Evolutionary conservation across 768 basidiomycete species (phyloP).

Genomic region (Lactarius hengduanensis): DNA sequence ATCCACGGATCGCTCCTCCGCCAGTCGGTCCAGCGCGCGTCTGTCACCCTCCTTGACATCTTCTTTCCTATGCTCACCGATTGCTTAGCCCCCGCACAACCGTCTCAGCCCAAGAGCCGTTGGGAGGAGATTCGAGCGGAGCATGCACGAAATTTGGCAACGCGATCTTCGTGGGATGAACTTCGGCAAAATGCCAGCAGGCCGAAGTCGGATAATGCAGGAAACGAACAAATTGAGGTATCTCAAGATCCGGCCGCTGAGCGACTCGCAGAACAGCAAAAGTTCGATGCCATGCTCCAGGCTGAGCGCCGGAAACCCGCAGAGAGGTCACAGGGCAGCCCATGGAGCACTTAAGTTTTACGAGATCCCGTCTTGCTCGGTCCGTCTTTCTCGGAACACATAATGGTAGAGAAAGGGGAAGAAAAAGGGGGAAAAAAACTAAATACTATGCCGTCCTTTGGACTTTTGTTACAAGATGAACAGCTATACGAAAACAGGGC

Average conservation of each 20-base stretch:
- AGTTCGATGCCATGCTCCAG: constrained; percentile 59
- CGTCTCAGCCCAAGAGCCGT: constrained; percentile 36
- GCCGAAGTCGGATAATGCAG: constrained; percentile 17
- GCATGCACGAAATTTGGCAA: constrained; percentile 43
- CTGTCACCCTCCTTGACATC: background rate
- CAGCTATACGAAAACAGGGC: constrained; percentile 5
- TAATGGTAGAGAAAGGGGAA: no score
- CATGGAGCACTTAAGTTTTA: background rate
- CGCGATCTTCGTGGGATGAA: constrained; percentile 62
- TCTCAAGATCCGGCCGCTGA: constrained; percentile 34
- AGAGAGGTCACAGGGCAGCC: constrained; percentile 16
- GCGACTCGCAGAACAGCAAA: constrained; percentile 49
- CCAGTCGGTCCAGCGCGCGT: background rate
- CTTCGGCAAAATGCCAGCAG: constrained; percentile 49
- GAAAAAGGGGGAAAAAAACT: background rate
- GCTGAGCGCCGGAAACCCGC: constrained; percentile 47
- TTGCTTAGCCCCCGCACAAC: constrained; percentile 2
- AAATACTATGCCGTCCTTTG: background rate
- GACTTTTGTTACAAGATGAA: background rate
- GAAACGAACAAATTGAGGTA: constrained; percentile 43
- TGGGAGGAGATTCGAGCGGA: constrained; percentile 69
- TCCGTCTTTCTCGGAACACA: background rate
- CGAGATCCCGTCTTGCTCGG: background rate
- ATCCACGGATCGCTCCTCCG: background rate
- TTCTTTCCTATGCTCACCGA: background rate